These are phyloP conservation scores for Fusarium lyarnte DNA, from an alignment of 2,329 filamentous ascomycete genomes.

Conservation along the genomic window DNA sequence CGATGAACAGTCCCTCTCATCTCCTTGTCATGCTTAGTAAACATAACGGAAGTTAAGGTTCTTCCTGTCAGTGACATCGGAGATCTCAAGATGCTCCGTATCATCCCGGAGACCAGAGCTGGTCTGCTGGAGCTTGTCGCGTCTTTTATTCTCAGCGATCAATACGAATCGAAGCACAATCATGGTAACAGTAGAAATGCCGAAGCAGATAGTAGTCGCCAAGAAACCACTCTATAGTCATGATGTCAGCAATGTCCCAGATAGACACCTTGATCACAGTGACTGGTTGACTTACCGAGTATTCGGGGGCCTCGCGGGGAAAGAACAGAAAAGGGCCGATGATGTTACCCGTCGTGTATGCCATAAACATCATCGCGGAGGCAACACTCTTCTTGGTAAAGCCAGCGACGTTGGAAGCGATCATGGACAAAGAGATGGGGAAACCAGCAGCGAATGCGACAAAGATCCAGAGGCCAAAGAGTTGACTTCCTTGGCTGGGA, in stretches of 20 bases:
- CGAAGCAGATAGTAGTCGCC: constrained; percentile 35
- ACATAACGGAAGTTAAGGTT: constrained; percentile 37
- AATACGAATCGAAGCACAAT: constrained; percentile 17
- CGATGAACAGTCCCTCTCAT: accelerated
- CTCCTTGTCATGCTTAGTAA: background rate
- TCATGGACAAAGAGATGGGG: constrained; percentile 30
- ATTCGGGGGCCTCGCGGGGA: constrained; percentile 25
- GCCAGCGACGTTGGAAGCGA: constrained; percentile 37
- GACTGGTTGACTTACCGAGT: constrained; percentile 20
- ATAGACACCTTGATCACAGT: accelerated
- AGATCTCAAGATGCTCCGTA: constrained; percentile 14
- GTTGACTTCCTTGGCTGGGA: constrained; percentile 23
- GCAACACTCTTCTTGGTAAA: constrained; percentile 40
- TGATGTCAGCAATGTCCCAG: background rate
- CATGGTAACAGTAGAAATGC: constrained; percentile 25
- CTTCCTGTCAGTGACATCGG: constrained; percentile 30
- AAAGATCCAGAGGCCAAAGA: constrained; percentile 32
- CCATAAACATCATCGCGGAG: constrained; percentile 38
- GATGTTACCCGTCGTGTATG: constrained; percentile 34
- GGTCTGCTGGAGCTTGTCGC: constrained; percentile 19
- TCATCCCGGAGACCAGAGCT: background rate
- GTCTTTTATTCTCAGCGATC: constrained; percentile 28
- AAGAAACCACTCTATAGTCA: constrained; percentile 31
- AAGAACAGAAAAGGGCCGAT: constrained; percentile 40
- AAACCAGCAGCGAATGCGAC: constrained; percentile 36